phyloP scores from a whole-genome alignment of 139 green algal genomes.

The Chlamydomonas urium region DNA sequence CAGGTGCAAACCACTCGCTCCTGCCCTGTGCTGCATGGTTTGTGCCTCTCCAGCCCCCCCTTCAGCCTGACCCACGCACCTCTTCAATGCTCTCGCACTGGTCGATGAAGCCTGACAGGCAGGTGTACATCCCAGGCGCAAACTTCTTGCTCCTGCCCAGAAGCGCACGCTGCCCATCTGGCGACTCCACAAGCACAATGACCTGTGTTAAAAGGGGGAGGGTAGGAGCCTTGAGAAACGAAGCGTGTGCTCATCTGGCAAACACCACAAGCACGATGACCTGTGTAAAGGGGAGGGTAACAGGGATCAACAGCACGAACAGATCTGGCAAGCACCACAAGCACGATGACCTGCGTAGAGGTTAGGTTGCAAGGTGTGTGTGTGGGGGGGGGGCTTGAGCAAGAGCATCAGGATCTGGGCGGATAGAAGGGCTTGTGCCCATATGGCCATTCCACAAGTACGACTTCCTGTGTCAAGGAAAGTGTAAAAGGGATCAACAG shows the following conservation, averaged over 20 bases:
- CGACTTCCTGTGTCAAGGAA: too few relatives aligned
- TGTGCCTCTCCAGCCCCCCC: not conserved
- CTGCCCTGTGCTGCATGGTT: slow-evolving; percentile 60
- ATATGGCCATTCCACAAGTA: too few relatives aligned
- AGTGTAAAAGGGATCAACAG: too few relatives aligned
- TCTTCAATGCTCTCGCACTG: slow-evolving; percentile 79
- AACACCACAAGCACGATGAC: slow-evolving; percentile 78
- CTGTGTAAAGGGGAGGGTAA: too few relatives aligned
- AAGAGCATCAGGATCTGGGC: not conserved
- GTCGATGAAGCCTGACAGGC: slow-evolving; percentile 76
- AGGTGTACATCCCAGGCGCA: slow-evolving; percentile 68
- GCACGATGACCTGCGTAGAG: slow-evolving; percentile 47
- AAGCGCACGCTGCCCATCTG: slow-evolving; percentile 55
- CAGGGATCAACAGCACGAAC: not conserved
- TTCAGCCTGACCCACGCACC: slow-evolving; percentile 18
- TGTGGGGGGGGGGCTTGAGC: not conserved
- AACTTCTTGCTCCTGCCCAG: slow-evolving; percentile 59
- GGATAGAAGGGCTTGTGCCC: too few relatives aligned
- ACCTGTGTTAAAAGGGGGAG: too few relatives aligned
- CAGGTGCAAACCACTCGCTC: slow-evolving; percentile 38
- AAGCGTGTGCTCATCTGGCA: slow-evolving; percentile 38
- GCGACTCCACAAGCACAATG: slow-evolving; percentile 76
- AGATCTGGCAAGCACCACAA: slow-evolving; percentile 69
- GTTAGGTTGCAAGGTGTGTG: not conserved
- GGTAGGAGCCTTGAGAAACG: not conserved